phyloP scores from a whole-genome alignment of 208 protist species.

The Trypanosoma melophagium region DNA sequence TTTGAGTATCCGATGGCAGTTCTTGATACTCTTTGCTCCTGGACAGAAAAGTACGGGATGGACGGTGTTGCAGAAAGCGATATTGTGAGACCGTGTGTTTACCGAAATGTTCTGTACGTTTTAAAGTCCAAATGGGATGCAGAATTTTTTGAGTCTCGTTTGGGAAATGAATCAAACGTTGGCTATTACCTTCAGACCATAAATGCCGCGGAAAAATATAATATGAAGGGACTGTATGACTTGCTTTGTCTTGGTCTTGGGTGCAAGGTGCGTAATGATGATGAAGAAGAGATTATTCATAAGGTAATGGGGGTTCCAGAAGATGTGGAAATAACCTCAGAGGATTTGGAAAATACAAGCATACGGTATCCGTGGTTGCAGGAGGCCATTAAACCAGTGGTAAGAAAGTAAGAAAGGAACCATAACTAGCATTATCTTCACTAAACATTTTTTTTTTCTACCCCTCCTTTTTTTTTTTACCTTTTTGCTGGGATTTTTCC shows the following conservation, averaged over 20 bases:
- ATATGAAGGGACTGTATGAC: slow-evolving; percentile 68
- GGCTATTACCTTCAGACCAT: slow-evolving; percentile 66
- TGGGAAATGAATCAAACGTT: slow-evolving; percentile 40
- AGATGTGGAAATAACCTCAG: slow-evolving; percentile 34
- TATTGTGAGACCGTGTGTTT: slow-evolving; percentile 61
- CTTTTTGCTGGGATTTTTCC: not conserved
- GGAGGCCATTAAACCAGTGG: slow-evolving; percentile 41
- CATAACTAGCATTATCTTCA: not conserved
- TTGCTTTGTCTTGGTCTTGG: slow-evolving; percentile 70
- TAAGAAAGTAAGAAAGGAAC: slow-evolving; percentile 24
- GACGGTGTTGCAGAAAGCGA: slow-evolving; percentile 48
- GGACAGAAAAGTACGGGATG: slow-evolving; percentile 60
- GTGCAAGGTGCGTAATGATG: slow-evolving; percentile 72
- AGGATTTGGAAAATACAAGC: slow-evolving; percentile 43
- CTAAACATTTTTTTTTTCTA: slow-evolving; percentile 6
- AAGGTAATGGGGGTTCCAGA: slow-evolving; percentile 61
- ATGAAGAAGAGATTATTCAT: slow-evolving; percentile 47
- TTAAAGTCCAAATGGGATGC: slow-evolving; percentile 69
- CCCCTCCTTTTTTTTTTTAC: slow-evolving; percentile 22
- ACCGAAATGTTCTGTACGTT: slow-evolving; percentile 65
- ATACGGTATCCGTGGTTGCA: slow-evolving; percentile 69
- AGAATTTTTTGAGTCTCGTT: slow-evolving; percentile 51
- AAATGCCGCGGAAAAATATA: slow-evolving; percentile 70
- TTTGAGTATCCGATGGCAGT: slow-evolving; percentile 60
- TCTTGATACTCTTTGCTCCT: slow-evolving; percentile 61